Base-by-base conservation (phyloP, 345 rosid genomes). In the Lepidium didymum region DNA sequence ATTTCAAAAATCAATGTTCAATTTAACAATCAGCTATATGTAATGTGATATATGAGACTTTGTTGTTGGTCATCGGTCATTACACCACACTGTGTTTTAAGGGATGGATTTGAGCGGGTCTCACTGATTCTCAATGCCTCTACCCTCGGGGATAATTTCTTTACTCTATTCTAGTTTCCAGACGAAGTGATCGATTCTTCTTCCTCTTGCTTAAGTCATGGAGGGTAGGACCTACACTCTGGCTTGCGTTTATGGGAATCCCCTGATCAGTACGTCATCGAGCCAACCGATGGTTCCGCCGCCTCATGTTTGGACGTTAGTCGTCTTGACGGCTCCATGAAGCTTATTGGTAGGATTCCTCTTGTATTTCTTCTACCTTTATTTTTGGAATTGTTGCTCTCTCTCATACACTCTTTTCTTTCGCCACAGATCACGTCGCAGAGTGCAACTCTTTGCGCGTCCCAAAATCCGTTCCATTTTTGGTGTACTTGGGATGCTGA, bases 181-280 rank as follows among this genome's bases (percentile, higher is more conserved):
- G 18, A n/a, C 23, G 38, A 64, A 50, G 44, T 34, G 63, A 46
- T 11, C 57, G 60, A 37, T 50, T 37, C 34, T 25, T 40, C 36
- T n/a, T 56, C 19, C 53, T 43, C 45, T 47, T 84, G 93, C 86
- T 1, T 13, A 87, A 90, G 87, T 82, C 79, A 82, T 81, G 76
- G 86, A 90, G 77, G 76, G 88, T 4, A 81, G 78, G 65, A 86
- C 84, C 79, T 94, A n/a, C 83, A 86, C 68, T 78, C 91, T 12
- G 81, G 92, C 7, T 77, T 91, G 91, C 87, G 95, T 42, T 78
- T 91, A 14, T 94, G 99, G 97, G 99, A 89, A 68, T 89, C 89
- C 68, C 92, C 99, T 10, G 96, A 94, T 79, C 87, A 91, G 82
- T 94, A 83, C 75, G 82, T 89, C 25, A 78, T 94, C 71, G 97